Base-by-base conservation (phyloP, 306 rosid species). In the Vicia faba region DNA sequence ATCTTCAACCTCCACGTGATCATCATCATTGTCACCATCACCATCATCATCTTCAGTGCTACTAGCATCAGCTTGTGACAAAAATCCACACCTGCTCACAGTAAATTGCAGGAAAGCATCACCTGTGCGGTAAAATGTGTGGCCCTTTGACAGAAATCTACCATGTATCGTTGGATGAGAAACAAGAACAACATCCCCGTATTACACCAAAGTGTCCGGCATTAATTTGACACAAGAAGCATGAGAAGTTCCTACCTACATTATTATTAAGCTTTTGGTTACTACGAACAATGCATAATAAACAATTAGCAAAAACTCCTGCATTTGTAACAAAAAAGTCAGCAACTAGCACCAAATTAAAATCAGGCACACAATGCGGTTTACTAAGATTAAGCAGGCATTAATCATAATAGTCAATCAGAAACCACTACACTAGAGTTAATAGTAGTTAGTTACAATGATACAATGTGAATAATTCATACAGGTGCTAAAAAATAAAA, bases 1-100 rank as follows among this genome's bases (percentile, higher is more conserved):
- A 76, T 76, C 88, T 61, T 84, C 95, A 73, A 80, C 26, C 38
- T 78, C 46, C 59, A 23, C 0, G n/a, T 10, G 41, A 12, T 7
- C 88, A 76, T 82, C 80, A 12, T n/a, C n/a, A n/a, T n/a, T n/a
- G n/a, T n/a, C n/a, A n/a, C n/a, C n/a, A n/a, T n/a, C n/a, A n/a
- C n/a, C n/a, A n/a, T n/a, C 85, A 5, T 36, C 66, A 11, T 36
- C 88, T 49, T 76, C 85, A 11, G 70, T 83, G 83, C 78, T 84
- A 64, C 72, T 75, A 39, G 91, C 62, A 71, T 84, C 98, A 79
- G 89, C 88, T 77, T 85, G 96, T 13, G 97, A 86, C 66, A 96
- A 86, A 77, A 89, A 79, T 62, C 79, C 66, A 1, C 85, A 79
- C 36, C 79, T 80, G 66, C 51, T 64, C 23, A 45, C 38, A 64